Evolutionary conservation across 202 grass and related monocot genomes (phyloP).

Genomic region (Panicum virgatum): DNA sequence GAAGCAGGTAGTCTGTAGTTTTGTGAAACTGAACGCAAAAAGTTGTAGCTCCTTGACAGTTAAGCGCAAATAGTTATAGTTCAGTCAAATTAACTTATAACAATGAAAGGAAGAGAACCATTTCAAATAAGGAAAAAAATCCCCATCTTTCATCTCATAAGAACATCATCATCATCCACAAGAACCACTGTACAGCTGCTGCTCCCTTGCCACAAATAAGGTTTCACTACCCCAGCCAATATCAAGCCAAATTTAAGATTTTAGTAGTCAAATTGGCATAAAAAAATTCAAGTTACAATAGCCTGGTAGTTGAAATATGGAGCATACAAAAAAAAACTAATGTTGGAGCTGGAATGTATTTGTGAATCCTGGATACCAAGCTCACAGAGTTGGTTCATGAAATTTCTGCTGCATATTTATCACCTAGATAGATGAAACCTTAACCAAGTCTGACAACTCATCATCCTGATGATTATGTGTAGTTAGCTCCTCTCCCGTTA

Average conservation of each 20-base stretch:
- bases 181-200: constrained; percentile 12
- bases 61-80: neutral
- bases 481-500: neutral
- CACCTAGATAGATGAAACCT: neutral
- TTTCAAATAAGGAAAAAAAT: constrained; percentile 9
- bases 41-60: neutral
- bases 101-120: constrained; percentile 12
- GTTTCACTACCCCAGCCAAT: neutral
- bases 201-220: constrained; percentile 17
- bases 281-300: neutral
- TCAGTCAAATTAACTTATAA: neutral
- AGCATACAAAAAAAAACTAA: neutral
- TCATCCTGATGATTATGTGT: neutral
- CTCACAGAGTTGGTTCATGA: neutral
- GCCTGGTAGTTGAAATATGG: neutral
- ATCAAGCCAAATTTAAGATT: neutral
- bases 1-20: neutral
- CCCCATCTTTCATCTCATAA: neutral
- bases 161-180: constrained; percentile 15
- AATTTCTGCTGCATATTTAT: constrained; percentile 23
- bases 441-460: neutral
- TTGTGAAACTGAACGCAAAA: neutral
- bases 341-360: neutral
- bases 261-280: neutral
- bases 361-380: neutral